Conservation (phyloP, 768 basidiomycete species). For the Vishniacozyma victoriae region DNA sequence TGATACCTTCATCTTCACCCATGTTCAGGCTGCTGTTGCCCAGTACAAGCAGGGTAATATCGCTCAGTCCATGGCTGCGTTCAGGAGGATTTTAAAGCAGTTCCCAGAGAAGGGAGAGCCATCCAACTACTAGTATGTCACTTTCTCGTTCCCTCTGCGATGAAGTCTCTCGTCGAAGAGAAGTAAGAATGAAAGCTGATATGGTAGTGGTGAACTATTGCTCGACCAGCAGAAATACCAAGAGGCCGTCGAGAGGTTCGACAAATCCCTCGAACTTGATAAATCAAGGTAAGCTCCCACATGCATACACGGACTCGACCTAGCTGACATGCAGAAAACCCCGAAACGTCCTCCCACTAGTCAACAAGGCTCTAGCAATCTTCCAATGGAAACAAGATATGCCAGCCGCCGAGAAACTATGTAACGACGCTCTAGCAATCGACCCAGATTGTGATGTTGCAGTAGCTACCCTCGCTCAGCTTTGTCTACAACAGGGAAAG, state of each 20-base stretch:
- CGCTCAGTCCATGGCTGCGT: conserved; percentile 79
- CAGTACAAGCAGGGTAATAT: conserved; percentile 83
- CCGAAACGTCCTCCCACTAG: conserved; percentile 79
- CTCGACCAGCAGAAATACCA: conserved; percentile 82
- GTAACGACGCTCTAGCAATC: conserved; percentile 76
- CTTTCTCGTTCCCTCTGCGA: not conserved
- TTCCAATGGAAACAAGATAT: conserved; percentile 96
- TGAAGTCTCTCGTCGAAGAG: not conserved
- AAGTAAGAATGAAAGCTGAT: not conserved
- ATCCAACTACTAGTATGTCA: conserved; percentile 80
- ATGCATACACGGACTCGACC: not conserved
- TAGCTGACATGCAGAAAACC: conserved; percentile 19
- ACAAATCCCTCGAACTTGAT: conserved; percentile 82
- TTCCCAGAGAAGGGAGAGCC: conserved; percentile 87
- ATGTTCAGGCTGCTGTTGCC: conserved; percentile 94
- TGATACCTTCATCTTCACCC: conserved; percentile 84
- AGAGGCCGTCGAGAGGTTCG: conserved; percentile 82
- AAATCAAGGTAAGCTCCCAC: conserved; percentile 57
- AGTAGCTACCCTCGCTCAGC: conserved; percentile 88
- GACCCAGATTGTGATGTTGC: conserved; percentile 96
- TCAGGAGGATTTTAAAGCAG: conserved; percentile 71
- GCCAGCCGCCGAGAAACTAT: conserved; percentile 67
- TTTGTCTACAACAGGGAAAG: conserved; percentile 83
- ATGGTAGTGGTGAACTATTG: conserved; percentile 76
- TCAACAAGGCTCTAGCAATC: conserved; percentile 94